Conservation (phyloP, 148 eudicot genomes). For the Rhododendron williamsianum region DNA sequence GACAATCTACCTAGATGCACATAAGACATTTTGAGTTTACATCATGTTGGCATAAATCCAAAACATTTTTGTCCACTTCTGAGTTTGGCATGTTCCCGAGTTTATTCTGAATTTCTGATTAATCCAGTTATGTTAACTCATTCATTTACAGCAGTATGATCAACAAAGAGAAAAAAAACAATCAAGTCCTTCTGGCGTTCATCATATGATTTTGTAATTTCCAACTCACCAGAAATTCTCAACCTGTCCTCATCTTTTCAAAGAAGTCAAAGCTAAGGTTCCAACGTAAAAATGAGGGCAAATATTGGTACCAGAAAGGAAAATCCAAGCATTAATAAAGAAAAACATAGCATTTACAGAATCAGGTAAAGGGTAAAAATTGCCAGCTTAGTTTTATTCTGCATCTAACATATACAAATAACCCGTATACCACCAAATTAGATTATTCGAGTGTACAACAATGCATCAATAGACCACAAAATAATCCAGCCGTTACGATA, state of each 20-base stretch:
- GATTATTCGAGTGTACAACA: neutral
- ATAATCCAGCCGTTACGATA: neutral
- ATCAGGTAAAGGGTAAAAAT: neutral
- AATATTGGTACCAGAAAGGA: neutral
- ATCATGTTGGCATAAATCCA: neutral
- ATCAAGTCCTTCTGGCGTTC: neutral
- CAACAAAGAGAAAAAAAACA: neutral
- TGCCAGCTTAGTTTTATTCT: neutral
- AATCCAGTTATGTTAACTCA: neutral
- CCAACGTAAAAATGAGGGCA: neutral
- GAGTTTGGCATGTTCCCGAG: neutral
- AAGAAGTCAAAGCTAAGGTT: neutral
- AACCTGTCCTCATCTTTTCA: neutral
- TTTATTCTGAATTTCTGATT: neutral
- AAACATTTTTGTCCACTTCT: neutral
- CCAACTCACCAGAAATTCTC: neutral
- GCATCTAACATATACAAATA: neutral
- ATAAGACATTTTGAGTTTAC: neutral
- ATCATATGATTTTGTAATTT: neutral
- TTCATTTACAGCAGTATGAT: neutral
- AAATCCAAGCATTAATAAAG: neutral
- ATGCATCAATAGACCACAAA: neutral
- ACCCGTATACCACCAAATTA: neutral
- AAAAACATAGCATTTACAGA: neutral
- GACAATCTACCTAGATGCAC: neutral